These are phyloP conservation scores for Mortierella alpina DNA, from an alignment of 192 early-diverging fungal genomes.

Conservation along the genomic window DNA sequence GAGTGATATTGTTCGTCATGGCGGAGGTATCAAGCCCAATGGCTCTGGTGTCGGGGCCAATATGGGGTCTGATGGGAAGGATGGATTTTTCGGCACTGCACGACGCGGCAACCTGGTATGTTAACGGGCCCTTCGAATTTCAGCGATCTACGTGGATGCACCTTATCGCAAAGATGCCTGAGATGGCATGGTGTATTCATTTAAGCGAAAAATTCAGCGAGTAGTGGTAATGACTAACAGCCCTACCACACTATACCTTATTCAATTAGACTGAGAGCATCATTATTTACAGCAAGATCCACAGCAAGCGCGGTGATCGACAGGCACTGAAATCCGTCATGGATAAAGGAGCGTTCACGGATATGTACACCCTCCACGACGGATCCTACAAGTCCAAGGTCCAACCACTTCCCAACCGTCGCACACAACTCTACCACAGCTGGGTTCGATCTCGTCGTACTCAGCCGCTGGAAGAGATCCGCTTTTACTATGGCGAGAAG, in stretches of 20 bases:
- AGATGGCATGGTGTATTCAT: too few relatives aligned
- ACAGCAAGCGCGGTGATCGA: slow-evolving; percentile 34
- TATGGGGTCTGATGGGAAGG: slow-evolving; percentile 48
- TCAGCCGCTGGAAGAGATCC: slow-evolving; percentile 62
- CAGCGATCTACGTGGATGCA: too few relatives aligned
- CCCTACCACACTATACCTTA: too few relatives aligned
- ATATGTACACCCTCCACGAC: slow-evolving; percentile 69
- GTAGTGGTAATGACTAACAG: too few relatives aligned
- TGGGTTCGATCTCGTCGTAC: slow-evolving; percentile 56
- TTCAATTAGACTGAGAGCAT: slow-evolving; percentile 27
- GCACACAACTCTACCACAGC: slow-evolving; percentile 53
- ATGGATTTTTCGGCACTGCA: slow-evolving; percentile 36
- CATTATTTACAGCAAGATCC: slow-evolving; percentile 22
- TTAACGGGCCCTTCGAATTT: background rate
- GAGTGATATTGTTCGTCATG: slow-evolving; percentile 54
- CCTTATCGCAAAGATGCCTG: too few relatives aligned
- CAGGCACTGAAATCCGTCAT: slow-evolving; percentile 60
- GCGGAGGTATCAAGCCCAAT: slow-evolving; percentile 49
- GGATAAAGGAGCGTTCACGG: slow-evolving; percentile 53
- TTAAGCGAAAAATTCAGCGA: too few relatives aligned
- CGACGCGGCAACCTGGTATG: slow-evolving; percentile 45
- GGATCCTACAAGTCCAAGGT: slow-evolving; percentile 58
- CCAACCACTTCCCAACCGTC: slow-evolving; percentile 46
- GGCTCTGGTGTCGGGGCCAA: slow-evolving; percentile 41
- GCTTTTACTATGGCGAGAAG: slow-evolving; percentile 77